Evolutionary conservation across 352 stramenopile genomes (phyloP).

Genomic region (Lagenidium sp.): DNA sequence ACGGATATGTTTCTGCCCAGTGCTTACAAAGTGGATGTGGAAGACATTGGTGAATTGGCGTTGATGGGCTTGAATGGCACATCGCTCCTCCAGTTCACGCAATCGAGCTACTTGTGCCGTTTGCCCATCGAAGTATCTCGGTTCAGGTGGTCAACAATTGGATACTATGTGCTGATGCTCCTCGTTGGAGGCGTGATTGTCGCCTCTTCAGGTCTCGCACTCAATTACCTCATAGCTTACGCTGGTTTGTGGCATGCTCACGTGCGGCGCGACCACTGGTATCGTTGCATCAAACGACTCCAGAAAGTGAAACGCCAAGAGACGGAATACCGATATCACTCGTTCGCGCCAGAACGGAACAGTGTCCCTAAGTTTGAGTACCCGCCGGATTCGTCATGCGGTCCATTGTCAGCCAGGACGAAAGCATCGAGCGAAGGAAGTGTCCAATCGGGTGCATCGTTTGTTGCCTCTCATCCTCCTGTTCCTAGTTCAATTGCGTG

Average conservation of each 20-base stretch:
- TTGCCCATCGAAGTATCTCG: slow-evolving; percentile 51
- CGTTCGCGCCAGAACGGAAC: slow-evolving; percentile 59
- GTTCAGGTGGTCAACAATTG: slow-evolving; percentile 44
- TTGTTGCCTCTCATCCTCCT: slow-evolving; percentile 22
- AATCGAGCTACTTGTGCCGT: slow-evolving; percentile 40
- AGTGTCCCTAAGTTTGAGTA: slow-evolving; percentile 15
- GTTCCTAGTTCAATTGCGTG: slow-evolving; percentile 62
- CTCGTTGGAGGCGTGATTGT: slow-evolving; percentile 67
- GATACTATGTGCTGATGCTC: slow-evolving; percentile 61
- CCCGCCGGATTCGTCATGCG: slow-evolving; percentile 1
- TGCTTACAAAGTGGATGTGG: slow-evolving; percentile 15
- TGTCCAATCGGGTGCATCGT: slow-evolving; percentile 36
- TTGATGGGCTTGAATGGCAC: slow-evolving; percentile 35
- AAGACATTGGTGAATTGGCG: slow-evolving; percentile 33
- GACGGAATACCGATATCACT: slow-evolving; percentile 62
- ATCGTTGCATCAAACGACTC: slow-evolving; percentile 55
- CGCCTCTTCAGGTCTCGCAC: slow-evolving; percentile 42
- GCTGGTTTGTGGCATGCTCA: slow-evolving; percentile 77
- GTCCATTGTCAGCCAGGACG: slow-evolving; percentile 9
- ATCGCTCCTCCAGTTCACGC: slow-evolving; percentile 32
- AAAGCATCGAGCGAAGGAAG: slow-evolving; percentile 41
- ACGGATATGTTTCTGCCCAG: slow-evolving; percentile 42
- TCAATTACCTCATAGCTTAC: slow-evolving; percentile 78
- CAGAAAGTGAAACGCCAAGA: slow-evolving; percentile 75
- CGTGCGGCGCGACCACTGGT: slow-evolving; percentile 79